Evolutionary conservation across 108 stramenopile genomes (phyloP).

Genomic region (Seminavis robusta): DNA sequence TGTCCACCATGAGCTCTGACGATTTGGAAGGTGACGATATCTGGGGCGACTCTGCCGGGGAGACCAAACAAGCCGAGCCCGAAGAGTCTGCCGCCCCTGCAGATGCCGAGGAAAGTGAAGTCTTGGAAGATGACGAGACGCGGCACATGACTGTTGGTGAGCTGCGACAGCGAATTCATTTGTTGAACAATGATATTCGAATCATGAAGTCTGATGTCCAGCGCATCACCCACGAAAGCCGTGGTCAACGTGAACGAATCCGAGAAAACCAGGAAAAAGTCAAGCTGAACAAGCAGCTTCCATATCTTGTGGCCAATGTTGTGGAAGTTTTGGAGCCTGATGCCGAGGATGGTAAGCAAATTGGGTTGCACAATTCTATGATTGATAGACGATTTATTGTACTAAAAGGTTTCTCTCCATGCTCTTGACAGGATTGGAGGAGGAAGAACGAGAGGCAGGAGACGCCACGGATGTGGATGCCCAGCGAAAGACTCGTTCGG

Average conservation of each 20-base stretch:
- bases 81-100: slow-evolving; percentile 22
- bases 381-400: no score
- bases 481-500: slow-evolving; percentile 71
- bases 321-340: slow-evolving; percentile 92
- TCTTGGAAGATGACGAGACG: slow-evolving; percentile 78
- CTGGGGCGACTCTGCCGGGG: slow-evolving; percentile 81
- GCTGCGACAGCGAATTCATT: slow-evolving; percentile 93
- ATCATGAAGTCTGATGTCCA: slow-evolving; percentile 96
- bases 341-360: slow-evolving; percentile 87
- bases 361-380: not conserved
- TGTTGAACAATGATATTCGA: slow-evolving; percentile 96
- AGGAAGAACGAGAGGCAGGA: slow-evolving; percentile 62
- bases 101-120: slow-evolving; percentile 28
- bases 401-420: no score
- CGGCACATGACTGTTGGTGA: slow-evolving; percentile 87
- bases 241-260: slow-evolving; percentile 90
- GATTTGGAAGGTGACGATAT: slow-evolving; percentile 93
- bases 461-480: slow-evolving; percentile 78
- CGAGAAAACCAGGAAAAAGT: slow-evolving; percentile 99
- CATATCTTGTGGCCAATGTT: slow-evolving; percentile 98
- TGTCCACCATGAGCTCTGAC: slow-evolving; percentile 70
- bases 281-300: slow-evolving; percentile 99
- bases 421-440: slow-evolving; percentile 41
- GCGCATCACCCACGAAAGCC: slow-evolving; percentile 91
- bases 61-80: slow-evolving; percentile 16